These are phyloP conservation scores for Beauveria australis DNA, from an alignment of 2,329 filamentous ascomycete genomes.

Conservation along the genomic window DNA sequence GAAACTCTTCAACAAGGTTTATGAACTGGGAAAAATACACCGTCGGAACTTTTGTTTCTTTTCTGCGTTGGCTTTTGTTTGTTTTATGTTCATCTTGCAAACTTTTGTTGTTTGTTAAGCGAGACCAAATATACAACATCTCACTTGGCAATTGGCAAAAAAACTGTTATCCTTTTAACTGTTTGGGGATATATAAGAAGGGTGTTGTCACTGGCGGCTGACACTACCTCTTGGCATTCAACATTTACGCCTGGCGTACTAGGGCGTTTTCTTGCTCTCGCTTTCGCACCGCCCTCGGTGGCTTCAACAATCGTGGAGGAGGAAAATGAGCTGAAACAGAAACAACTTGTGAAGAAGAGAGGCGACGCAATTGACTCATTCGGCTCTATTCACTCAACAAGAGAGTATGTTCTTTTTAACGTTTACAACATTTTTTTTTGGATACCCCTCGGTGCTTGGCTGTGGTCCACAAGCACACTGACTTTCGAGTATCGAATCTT, in stretches of 20 bases:
- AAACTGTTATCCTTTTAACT: neutral
- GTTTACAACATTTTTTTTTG: neutral
- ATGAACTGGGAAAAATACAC: constrained; percentile 4
- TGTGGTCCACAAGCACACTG: neutral
- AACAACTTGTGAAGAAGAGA: neutral
- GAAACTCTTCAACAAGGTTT: constrained; percentile 11
- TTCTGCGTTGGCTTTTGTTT: constrained; percentile 1
- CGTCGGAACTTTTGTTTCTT: constrained; percentile 1
- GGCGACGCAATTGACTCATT: neutral
- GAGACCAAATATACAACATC: constrained; percentile 11
- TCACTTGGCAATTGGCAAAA: constrained; percentile 10
- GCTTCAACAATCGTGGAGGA: neutral
- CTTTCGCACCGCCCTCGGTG: neutral
- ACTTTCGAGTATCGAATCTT: neutral
- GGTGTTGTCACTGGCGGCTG: neutral
- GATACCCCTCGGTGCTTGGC: neutral
- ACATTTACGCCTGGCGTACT: neutral
- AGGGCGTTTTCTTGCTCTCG: neutral
- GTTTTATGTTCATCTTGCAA: constrained; percentile 11
- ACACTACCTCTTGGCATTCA: neutral
- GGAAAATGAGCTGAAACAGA: neutral
- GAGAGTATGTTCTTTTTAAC: neutral
- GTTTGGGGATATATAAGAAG: neutral
- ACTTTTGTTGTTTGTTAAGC: constrained; percentile 8
- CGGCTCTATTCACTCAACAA: neutral